Base-by-base conservation (phyloP, 345 rosid genomes). In the Physaria fendleri region DNA sequence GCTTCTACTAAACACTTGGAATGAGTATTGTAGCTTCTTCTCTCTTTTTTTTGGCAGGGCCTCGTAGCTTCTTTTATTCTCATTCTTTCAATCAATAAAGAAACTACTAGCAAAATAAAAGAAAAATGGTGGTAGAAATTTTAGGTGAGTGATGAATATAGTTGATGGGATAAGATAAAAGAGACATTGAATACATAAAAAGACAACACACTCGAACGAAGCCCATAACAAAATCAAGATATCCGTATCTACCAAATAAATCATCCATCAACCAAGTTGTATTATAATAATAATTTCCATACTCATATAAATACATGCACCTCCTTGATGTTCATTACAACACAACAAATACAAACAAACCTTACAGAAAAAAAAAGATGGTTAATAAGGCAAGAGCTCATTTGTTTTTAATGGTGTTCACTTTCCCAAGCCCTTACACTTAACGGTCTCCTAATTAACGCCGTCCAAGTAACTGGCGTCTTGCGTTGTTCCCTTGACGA, bases 401-500 rank as follows among this genome's bases (percentile, higher is more conserved):
- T 34, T 34, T 34, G 15, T 12, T 34, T 34, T 34, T 14, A 5
- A 34, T 12, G 38, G 14, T 12, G 6, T 34, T 34, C 14, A 34
- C 16, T 40, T 15, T 40, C 62, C 15, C 24, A 56, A 3, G 49
- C 28, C 10, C 28, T 56, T 18, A 0, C 20, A 40, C 47, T 56
- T 28, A 18, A 28, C 50, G 38, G 38, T 28, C 27, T 57, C 28
- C 39, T 0, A 41, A 28, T 57, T 11, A 29, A n/a, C 38, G 12
- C 40, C 28, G 27, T 41, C 12, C 9, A 41, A 28, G 28, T 28
- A 27, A 41, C 39, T 14, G 62, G 50, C 29, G 27, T 28, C 50
- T 17, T 57, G 39, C 37, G 2, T 12, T 57, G 62, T 18, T 9
- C 62, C 37, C 50, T 57, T 17, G 18, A 40, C 50, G 63, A 40